Evolutionary conservation across 2,329 filamentous ascomycete species (phyloP).

Genomic region (Cladosporium sp.): DNA sequence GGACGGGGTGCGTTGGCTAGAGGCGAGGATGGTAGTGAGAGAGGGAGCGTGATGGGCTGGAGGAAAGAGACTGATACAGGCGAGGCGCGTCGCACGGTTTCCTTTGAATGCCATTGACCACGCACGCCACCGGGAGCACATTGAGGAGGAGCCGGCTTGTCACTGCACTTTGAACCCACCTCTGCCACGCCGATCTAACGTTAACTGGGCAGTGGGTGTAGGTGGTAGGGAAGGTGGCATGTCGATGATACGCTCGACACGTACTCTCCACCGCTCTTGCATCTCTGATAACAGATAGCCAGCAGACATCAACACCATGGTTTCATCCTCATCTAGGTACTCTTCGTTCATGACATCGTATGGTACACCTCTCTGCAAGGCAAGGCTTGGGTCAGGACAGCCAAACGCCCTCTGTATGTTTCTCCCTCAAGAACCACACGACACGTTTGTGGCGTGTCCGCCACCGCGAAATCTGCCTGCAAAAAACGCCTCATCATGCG

Average conservation of each 20-base stretch:
- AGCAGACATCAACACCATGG: no score
- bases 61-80: background rate
- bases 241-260: background rate
- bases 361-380: no score
- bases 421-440: background rate
- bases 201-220: background rate
- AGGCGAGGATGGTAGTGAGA: conserved; percentile 1
- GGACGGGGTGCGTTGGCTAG: background rate
- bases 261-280: no score
- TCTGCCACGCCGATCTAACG: conserved; percentile 6
- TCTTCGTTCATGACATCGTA: no score
- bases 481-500: background rate
- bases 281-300: no score
- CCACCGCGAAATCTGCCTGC: background rate
- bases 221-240: background rate
- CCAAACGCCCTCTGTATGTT: conserved; percentile 7
- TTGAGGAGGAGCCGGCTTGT: conserved; percentile 6
- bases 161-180: background rate
- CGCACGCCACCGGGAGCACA: conserved; percentile 4
- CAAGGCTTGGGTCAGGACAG: no score
- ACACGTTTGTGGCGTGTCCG: background rate
- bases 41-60: background rate
- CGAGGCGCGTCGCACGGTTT: background rate
- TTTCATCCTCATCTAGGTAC: no score
- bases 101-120: background rate